Evolutionary conservation across 306 rosid species (phyloP).

Genomic region (Trifolium dubium): DNA sequence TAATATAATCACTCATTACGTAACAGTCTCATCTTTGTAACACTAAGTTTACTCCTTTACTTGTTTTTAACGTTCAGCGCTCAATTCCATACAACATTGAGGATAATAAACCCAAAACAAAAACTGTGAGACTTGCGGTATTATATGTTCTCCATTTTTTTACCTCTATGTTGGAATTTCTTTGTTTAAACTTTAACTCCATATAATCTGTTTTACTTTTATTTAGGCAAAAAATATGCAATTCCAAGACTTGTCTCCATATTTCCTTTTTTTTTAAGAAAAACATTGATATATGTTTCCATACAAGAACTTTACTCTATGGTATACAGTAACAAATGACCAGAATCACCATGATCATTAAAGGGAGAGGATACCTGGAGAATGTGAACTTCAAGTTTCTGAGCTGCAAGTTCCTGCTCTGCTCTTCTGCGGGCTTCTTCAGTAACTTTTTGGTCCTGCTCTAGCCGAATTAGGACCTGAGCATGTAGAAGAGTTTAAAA

Average conservation of each 20-base stretch:
- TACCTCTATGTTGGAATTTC: neutral
- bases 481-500: constrained; percentile 41
- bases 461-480: constrained; percentile 74
- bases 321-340: constrained; percentile 26
- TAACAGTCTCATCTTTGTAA: neutral
- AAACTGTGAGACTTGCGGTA: neutral
- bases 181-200: neutral
- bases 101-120: neutral
- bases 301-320: constrained; percentile 18
- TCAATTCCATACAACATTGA: neutral
- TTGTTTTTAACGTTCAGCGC: neutral
- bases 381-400: constrained; percentile 65
- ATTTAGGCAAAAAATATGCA: neutral
- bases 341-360: constrained; percentile 27
- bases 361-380: constrained; percentile 70
- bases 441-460: constrained; percentile 83
- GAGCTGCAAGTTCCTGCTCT: constrained; percentile 79
- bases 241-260: constrained; percentile 9
- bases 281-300: constrained; percentile 1
- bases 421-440: constrained; percentile 90
- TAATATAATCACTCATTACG: neutral
- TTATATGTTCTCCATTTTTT: neutral
- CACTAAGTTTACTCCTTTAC: neutral
- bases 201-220: neutral
- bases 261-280: neutral